Evolutionary conservation across 108 stramenopile species (phyloP), one percentile per base, ranked within the genome.

Genomic region (Cylindrotheca fusiformis): DNA sequence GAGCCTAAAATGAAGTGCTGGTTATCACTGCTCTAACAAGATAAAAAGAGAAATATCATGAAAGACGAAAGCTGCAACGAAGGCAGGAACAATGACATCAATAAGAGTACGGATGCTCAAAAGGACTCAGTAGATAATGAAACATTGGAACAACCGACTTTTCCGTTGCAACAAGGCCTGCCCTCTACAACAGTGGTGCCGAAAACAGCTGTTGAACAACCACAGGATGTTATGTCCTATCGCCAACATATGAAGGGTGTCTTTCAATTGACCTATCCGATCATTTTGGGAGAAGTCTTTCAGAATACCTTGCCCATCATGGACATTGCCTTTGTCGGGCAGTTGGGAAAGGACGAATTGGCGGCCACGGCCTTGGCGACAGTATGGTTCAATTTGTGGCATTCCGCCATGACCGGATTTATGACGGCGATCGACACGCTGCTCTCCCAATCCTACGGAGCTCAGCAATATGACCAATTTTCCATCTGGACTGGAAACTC

Each of bases 381-480:
- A 3, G 74, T 63, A 3, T 79, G 78, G 78, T 79, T 75, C 65
- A 71, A 79, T 45, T 32, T 78, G 30, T 79, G 74, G 74, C 71
- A 79, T 50, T 26, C 66, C 1, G 36, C 70, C 28, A 79, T 75
- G 69, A 48, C 63, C 24, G 78, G 78, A 3, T 75, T 75, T 52
- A 63, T 63, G 57, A 73, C 78, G 5, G 64, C 78, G 10, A 75
- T 71, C 53, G 78, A 79, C 63, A 75, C 78, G 4, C 58, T 72
- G 6, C 31, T 79, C 1, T 23, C 74, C 25, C 78, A 79, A 56
- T 45, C 74, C 5, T 66, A 59, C 41, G 78, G 78, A 3, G 78
- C 78, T n/a, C 67, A 72, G 48, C 68, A 72, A 33, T 19, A 50
- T 10, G 58, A 75, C 0, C 50, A 25, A n/a, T 79, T 49, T 53